Conservation (phyloP, 768 basidiomycete species). For the Pholiota microspora region DNA sequence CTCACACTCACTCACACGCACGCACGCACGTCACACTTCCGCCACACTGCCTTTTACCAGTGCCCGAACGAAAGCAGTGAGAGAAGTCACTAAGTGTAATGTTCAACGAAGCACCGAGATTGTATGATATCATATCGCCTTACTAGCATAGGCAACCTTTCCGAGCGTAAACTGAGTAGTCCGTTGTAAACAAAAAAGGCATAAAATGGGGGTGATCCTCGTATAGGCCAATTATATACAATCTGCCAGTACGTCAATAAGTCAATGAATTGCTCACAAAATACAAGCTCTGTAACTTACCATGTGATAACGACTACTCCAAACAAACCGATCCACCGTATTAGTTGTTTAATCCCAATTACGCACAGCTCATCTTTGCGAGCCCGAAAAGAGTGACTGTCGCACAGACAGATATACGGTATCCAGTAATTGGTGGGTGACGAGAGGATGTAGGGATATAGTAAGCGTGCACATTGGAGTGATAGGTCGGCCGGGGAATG, state of each 20-base stretch:
- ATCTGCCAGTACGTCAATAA: neutral
- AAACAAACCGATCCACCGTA: neutral
- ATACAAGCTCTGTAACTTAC: neutral
- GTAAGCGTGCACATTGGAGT: neutral
- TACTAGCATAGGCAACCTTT: too few species aligned
- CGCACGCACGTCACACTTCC: too few species aligned
- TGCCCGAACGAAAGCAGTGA: too few species aligned
- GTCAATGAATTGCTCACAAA: neutral
- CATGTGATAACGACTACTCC: neutral
- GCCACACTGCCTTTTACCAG: too few species aligned
- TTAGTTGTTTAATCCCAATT: neutral
- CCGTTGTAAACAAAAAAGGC: neutral
- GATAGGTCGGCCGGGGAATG: neutral
- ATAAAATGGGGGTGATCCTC: neutral
- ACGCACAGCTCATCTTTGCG: neutral
- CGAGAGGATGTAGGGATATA: neutral
- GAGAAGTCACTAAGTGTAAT: too few species aligned
- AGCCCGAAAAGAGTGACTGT: neutral
- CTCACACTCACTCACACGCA: too few species aligned
- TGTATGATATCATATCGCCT: too few species aligned
- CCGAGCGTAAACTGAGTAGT: too few species aligned
- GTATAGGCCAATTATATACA: conserved; percentile 6
- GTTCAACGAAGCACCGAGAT: too few species aligned
- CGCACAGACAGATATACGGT: neutral
- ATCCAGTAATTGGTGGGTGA: neutral